These are phyloP conservation scores for Fusarium sacchari DNA, from an alignment of 2,329 filamentous ascomycete species.

Conservation along the genomic window DNA sequence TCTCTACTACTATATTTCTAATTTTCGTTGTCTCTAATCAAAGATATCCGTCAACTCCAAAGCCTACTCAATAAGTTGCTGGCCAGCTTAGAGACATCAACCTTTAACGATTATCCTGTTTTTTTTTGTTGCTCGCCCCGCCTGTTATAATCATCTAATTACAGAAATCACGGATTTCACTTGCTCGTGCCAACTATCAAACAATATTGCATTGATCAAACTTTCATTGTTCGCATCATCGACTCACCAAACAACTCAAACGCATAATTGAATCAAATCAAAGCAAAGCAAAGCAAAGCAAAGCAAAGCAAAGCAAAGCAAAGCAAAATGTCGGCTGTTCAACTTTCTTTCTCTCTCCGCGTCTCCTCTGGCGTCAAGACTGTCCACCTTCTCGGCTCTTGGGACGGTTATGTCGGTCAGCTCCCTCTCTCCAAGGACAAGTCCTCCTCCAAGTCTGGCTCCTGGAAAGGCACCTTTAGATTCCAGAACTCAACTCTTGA, in stretches of 20 bases:
- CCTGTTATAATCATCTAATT: slow-evolving; percentile 54
- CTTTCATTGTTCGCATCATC: slow-evolving; percentile 41
- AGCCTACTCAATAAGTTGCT: slow-evolving; percentile 48
- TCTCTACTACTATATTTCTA: slow-evolving; percentile 58
- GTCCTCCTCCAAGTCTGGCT: slow-evolving; percentile 83
- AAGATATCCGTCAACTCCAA: slow-evolving; percentile 29
- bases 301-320: slow-evolving; percentile 64
- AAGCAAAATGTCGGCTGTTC: slow-evolving; percentile 84
- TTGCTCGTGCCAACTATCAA: slow-evolving; percentile 60
- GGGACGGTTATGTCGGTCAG: slow-evolving; percentile 96
- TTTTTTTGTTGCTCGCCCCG: slow-evolving; percentile 14
- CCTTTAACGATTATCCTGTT: slow-evolving; percentile 29
- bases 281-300: slow-evolving; percentile 63
- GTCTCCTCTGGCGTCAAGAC: slow-evolving; percentile 97
- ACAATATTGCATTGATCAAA: slow-evolving; percentile 35
- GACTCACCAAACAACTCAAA: slow-evolving; percentile 43
- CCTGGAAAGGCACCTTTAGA: slow-evolving; percentile 96
- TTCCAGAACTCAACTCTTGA: slow-evolving; percentile 89
- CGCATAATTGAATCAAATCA: slow-evolving; percentile 49
- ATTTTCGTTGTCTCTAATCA: slow-evolving; percentile 47
- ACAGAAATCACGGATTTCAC: slow-evolving; percentile 63
- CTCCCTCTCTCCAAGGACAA: slow-evolving; percentile 93
- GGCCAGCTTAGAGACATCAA: slow-evolving; percentile 53
- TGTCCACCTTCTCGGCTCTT: slow-evolving; percentile 96
- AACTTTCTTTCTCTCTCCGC: slow-evolving; percentile 95